These are phyloP conservation scores for Myriosclerotinia duriaeana DNA, from an alignment of 2,329 filamentous ascomycete genomes.

Conservation along the genomic window DNA sequence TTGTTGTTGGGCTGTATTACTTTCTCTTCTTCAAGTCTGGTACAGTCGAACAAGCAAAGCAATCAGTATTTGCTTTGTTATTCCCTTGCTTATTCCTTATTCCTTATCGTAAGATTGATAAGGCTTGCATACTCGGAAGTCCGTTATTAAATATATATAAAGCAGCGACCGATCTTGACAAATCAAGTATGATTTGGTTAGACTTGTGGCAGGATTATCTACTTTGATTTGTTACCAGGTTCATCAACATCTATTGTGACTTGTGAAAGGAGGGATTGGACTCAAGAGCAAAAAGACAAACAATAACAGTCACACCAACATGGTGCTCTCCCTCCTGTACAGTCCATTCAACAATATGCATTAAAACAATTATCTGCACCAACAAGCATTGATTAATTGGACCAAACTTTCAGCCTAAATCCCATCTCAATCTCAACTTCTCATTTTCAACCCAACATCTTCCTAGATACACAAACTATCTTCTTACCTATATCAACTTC, in stretches of 20 bases:
- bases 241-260: neutral
- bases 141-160: neutral
- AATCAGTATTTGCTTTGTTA: slow-evolving; percentile 2
- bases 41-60: neutral
- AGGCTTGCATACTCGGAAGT: neutral
- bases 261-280: too few relatives aligned
- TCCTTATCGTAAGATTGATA: neutral
- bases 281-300: too few relatives aligned
- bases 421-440: too few relatives aligned
- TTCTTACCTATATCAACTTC: too few relatives aligned
- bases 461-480: too few relatives aligned
- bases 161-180: neutral
- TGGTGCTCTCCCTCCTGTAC: too few relatives aligned
- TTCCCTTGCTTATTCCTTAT: slow-evolving; percentile 15
- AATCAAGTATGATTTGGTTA: neutral
- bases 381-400: too few relatives aligned
- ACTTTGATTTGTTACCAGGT: neutral
- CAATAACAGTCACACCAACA: too few relatives aligned
- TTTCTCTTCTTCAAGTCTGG: neutral
- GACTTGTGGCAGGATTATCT: neutral
- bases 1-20: slow-evolving; percentile 2
- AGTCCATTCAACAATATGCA: too few relatives aligned
- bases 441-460: too few relatives aligned
- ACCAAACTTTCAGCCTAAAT: too few relatives aligned
- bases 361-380: too few relatives aligned